phyloP scores from a whole-genome alignment of 2,329 filamentous ascomycete species.

The Penicillium corylophilum region DNA sequence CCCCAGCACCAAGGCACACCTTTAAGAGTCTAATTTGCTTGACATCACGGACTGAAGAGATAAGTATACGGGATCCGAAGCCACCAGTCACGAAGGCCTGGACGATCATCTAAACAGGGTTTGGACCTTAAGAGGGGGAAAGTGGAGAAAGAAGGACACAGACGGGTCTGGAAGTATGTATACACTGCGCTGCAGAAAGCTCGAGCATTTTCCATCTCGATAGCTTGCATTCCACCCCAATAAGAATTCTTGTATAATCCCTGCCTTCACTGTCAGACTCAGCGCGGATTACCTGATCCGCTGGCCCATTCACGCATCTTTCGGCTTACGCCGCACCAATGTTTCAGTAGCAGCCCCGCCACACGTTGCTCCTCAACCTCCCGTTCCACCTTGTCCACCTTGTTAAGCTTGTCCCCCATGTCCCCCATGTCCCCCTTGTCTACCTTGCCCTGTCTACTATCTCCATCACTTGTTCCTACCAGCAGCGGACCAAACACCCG shows the following conservation, averaged over 20 bases:
- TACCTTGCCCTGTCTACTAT: constrained; percentile 12
- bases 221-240: neutral
- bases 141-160: neutral
- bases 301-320: constrained; percentile 21
- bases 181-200: neutral
- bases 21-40: neutral
- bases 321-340: constrained; percentile 37
- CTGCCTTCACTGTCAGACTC: neutral
- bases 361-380: constrained; percentile 32
- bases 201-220: neutral
- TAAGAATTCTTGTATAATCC: neutral
- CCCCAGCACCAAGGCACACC: neutral
- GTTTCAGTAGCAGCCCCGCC: constrained; percentile 33
- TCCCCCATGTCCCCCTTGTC: no score
- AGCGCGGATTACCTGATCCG: neutral
- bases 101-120: neutral
- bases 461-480: constrained; percentile 16
- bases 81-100: constrained; percentile 11
- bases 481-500: constrained; percentile 36
- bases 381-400: constrained; percentile 20
- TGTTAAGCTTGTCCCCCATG: no score
- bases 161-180: constrained; percentile 3
- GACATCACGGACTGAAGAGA: neutral
- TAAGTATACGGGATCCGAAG: constrained; percentile 12
- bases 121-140: constrained; percentile 12